Evolutionary conservation across 371 early-diverging fungal species (phyloP), one percentile per base, ranked within the genome.

Genomic region (Mortierella sp.): DNA sequence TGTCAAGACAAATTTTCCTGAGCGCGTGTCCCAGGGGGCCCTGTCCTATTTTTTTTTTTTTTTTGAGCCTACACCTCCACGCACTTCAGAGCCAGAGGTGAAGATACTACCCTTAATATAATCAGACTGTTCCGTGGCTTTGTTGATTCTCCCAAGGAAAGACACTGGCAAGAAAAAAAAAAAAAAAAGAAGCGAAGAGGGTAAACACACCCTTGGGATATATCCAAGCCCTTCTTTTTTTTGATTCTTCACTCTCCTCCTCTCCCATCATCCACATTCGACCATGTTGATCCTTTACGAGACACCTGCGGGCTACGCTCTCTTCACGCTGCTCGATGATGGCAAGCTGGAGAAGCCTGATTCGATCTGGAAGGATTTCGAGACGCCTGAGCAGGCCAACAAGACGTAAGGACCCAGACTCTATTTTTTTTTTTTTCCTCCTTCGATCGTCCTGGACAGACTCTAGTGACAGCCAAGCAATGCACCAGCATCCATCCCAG

Each of bases 211-310:
- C 57, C 18, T 62, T 11, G 37, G 28, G 11, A 60, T 62, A 51
- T 51, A 60, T 63, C 69, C 66, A 66, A 64, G 55, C 62, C 64
- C 52, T 60, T 56, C 53, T 58, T 57, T 62, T 62, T 46, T 66
- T 66, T 65, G 55, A 21, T 70, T 60, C 60, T 53, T 64, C 55
- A 29, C 46, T 44, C 44, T 37, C 37, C 37, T 37, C 37, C 37
- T 37, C 93, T 94, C 85, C 96, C 96, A 96, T 95, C 96, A 80
- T 98, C 96, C 96, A 97, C 95, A 74, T 94, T 77, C 63, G 30
- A 82, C 72, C 57, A 95, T 81, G 96, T 96, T 55, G 89, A 87
- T 86, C 97, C 96, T 81, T 83, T 87, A 82, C 97, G 97, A 85
- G 97, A 98, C 58, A 96, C 97, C 94, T 60, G 95, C 95, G 53